A percentile compares a stretch with the other conserved stretches of the same genome.
Conservation (phyloP, 2,329 filamentous ascomycete genomes). For the Beauveria sp. region DNA sequence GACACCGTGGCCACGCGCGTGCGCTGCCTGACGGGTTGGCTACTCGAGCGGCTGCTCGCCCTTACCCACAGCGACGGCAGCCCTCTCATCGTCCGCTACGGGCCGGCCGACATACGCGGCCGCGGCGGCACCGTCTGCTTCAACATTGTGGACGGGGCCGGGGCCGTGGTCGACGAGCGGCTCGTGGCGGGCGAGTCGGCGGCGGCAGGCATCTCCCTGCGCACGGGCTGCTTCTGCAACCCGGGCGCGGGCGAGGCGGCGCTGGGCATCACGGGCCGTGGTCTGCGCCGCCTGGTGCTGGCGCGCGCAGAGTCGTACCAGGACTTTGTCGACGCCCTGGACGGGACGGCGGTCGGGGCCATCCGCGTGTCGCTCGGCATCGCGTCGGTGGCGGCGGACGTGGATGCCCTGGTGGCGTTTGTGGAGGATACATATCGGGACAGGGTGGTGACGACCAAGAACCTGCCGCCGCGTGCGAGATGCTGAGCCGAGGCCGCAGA, state of each 20-base stretch:
- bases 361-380: slow-evolving; percentile 32
- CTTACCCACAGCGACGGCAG: slow-evolving; percentile 26
- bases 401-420: slow-evolving; percentile 29
- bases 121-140: slow-evolving; percentile 32
- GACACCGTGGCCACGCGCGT: slow-evolving; percentile 23
- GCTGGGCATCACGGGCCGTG: slow-evolving; percentile 19
- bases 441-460: slow-evolving; percentile 13
- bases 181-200: slow-evolving; percentile 27
- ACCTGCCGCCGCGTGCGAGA: slow-evolving; percentile 5
- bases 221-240: slow-evolving; percentile 36
- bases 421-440: slow-evolving; percentile 25
- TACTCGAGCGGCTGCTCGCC: slow-evolving; percentile 22
- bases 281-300: slow-evolving; percentile 12
- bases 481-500: slow-evolving; percentile 8
- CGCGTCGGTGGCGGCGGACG: slow-evolving; percentile 26
- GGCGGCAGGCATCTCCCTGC: slow-evolving; percentile 26
- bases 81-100: slow-evolving; percentile 28
- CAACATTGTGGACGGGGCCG: slow-evolving; percentile 28
- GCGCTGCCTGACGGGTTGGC: slow-evolving; percentile 29
- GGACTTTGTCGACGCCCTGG: slow-evolving; percentile 16
- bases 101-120: slow-evolving; percentile 21
- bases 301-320: slow-evolving; percentile 15
- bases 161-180: slow-evolving; percentile 28
- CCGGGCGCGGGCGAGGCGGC: slow-evolving; percentile 31
- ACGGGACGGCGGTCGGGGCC: slow-evolving; percentile 22